Base-by-base conservation (phyloP, 2,329 filamentous ascomycete species). In the Orbilia blumenaviensis region DNA sequence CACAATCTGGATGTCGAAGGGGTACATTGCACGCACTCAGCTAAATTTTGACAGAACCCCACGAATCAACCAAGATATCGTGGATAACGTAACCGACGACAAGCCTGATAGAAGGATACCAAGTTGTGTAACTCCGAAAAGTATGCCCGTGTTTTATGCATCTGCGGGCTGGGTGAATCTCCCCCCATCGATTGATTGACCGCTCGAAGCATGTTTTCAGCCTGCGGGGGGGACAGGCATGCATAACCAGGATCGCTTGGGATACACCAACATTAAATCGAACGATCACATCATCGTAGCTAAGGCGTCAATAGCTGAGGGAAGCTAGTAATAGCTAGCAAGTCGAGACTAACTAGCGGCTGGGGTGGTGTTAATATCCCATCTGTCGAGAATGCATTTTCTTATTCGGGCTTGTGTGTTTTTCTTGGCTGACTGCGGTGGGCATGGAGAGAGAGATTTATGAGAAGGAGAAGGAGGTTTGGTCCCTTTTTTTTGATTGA, bases 221-320 rank as follows among this genome's bases (percentile, higher is more conserved):
- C 52, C 29, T 18, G 52, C 16, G 12, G 36, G 36, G 36, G 10
- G 25, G 48, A 52, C 48, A n/a, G n/a, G n/a, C n/a, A n/a, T 56
- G 52, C 52, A 56, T 36, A 23, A 56, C 29, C 29, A 23, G 52
- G 52, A 23, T 56, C 52, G 32, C 52, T 56, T 56, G 52, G 32
- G 52, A 23, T 5, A 25, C 52, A 36, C 52, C 52, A 56, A 56
- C 52, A 14, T 56, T 16, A 23, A 14, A 67, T 58, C 16, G 48
- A 67, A 23, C 41, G 52, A 68, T 68, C 64, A 16, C 64, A 68
- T 68, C 64, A 68, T 68, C 64, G 27, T 38, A 25, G n/a, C 12
- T 12, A 48, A 21, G 10, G 27, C 10, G 25, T 2, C 18, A 23
- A 25, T 10, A 25, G 18, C 8, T 25, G 1, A 41, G 12, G 14